These are phyloP conservation scores for Lipomyces yamanashiensis DNA, from an alignment of 805 yeast species.

Conservation along the genomic window DNA sequence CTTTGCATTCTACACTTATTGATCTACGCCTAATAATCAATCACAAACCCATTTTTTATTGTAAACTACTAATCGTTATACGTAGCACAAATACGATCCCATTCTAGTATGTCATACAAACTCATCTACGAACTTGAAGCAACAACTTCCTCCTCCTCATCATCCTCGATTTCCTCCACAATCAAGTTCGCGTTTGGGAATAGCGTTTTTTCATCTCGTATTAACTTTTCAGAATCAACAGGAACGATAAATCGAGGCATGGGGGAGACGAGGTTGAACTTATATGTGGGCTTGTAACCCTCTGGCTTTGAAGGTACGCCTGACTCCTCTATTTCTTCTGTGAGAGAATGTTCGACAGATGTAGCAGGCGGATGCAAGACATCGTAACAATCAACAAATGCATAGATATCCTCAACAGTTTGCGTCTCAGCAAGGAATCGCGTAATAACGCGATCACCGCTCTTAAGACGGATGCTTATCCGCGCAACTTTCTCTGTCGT, in stretches of 20 bases:
- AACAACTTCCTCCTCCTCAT: conserved; percentile 12
- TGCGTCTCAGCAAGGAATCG: conserved; percentile 53
- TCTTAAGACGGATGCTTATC: conserved; percentile 68
- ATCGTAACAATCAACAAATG: conserved; percentile 63
- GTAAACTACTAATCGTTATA: background rate
- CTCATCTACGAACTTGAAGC: background rate
- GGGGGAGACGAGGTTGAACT: conserved; percentile 58
- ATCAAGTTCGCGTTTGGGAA: conserved; percentile 70
- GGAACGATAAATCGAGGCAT: conserved; percentile 59
- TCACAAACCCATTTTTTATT: no score
- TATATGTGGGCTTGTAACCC: conserved; percentile 53
- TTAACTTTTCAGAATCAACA: conserved; percentile 40
- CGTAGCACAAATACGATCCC: no score
- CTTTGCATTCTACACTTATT: no score
- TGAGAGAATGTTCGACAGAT: background rate
- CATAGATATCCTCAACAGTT: conserved; percentile 65
- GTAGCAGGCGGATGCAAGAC: conserved; percentile 29
- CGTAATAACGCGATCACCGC: conserved; percentile 63
- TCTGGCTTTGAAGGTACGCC: conserved; percentile 45
- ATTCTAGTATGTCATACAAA: no score
- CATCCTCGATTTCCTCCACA: conserved; percentile 49
- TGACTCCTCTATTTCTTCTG: conserved; percentile 36
- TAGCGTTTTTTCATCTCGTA: conserved; percentile 53
- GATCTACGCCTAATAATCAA: no score
- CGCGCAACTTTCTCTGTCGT: conserved; percentile 51